Evolutionary conservation across 2,329 filamentous ascomycete genomes (phyloP).

Genomic region (Alternaria panax): DNA sequence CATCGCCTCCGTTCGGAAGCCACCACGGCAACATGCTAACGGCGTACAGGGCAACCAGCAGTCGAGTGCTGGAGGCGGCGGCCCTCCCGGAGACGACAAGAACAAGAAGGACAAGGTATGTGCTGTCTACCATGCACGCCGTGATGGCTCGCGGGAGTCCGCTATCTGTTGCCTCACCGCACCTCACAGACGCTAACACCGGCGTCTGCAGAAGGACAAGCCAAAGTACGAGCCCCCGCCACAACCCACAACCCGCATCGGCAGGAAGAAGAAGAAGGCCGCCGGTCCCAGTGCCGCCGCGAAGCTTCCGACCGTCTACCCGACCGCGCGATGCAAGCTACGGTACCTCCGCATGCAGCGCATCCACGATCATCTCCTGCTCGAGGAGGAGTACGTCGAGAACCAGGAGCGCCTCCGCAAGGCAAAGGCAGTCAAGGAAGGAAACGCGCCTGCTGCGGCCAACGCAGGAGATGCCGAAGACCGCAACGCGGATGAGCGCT

Average conservation of each 20-base stretch:
- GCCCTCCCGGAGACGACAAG: slow-evolving; percentile 73
- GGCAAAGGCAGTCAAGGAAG: slow-evolving; percentile 71
- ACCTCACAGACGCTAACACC: slow-evolving; percentile 8
- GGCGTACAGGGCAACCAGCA: slow-evolving; percentile 75
- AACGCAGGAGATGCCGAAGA: slow-evolving; percentile 75
- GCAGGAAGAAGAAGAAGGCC: slow-evolving; percentile 97
- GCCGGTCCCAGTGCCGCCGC: slow-evolving; percentile 92
- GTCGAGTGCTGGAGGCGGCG: slow-evolving; percentile 81
- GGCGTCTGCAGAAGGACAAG: slow-evolving; percentile 80
- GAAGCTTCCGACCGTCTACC: slow-evolving; percentile 92
- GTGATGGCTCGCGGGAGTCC: not conserved
- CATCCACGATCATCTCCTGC: slow-evolving; percentile 93
- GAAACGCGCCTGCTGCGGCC: slow-evolving; percentile 61
- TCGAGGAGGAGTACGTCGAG: slow-evolving; percentile 98
- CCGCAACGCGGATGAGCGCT: slow-evolving; percentile 90
- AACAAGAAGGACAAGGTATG: slow-evolving; percentile 82
- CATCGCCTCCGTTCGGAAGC: slow-evolving; percentile 27
- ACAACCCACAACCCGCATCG: slow-evolving; percentile 93
- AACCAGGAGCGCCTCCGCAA: slow-evolving; percentile 97
- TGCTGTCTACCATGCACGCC: not conserved
- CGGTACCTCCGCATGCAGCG: slow-evolving; percentile 97
- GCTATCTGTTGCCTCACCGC: slow-evolving; percentile 11
- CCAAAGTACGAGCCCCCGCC: slow-evolving; percentile 99
- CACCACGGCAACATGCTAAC: slow-evolving; percentile 48
- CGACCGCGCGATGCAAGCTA: slow-evolving; percentile 96